phyloP scores from a whole-genome alignment of 768 basidiomycete species.

The Suillus subaureus region DNA sequence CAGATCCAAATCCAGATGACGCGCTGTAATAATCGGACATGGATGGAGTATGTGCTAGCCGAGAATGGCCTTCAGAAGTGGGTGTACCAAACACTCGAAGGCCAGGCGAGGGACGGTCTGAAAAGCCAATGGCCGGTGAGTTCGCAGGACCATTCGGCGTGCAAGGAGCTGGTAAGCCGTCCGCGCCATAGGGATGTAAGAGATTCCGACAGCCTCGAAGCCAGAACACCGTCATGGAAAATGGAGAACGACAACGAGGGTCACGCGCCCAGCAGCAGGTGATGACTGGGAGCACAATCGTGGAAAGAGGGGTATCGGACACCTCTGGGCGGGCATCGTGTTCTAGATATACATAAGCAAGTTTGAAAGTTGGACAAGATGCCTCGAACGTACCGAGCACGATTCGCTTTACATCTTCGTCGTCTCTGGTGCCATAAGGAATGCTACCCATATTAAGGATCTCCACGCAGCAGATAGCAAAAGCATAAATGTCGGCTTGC shows the following conservation, averaged over 20 bases:
- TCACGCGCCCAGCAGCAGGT: slow-evolving; percentile 57
- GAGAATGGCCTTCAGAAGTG: slow-evolving; percentile 16
- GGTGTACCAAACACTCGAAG: not conserved
- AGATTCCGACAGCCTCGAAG: not conserved
- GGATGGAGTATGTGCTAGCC: slow-evolving; percentile 9
- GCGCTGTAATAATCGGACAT: slow-evolving; percentile 1
- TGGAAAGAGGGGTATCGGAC: slow-evolving; percentile 39
- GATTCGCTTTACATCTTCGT: slow-evolving; percentile 51
- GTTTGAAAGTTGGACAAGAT: slow-evolving; percentile 19
- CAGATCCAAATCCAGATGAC: slow-evolving; percentile 2
- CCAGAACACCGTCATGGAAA: slow-evolving; percentile 28
- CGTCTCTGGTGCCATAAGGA: slow-evolving; percentile 57
- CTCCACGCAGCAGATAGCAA: slow-evolving; percentile 65
- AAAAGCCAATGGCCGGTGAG: not conserved
- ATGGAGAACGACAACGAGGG: slow-evolving; percentile 54
- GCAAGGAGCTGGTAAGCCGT: not conserved
- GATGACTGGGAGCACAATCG: slow-evolving; percentile 45
- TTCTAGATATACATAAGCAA: slow-evolving; percentile 35
- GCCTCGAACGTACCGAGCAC: slow-evolving; percentile 47
- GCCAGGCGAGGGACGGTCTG: not conserved
- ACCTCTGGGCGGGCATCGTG: slow-evolving; percentile 54
- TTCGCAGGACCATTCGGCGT: not conserved
- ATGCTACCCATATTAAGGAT: slow-evolving; percentile 62
- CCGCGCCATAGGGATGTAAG: not conserved
- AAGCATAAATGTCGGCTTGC: slow-evolving; percentile 69